phyloP scores from a whole-genome alignment of 1,284 basidiomycete species.

The Tylopilus orsonianus region DNA sequence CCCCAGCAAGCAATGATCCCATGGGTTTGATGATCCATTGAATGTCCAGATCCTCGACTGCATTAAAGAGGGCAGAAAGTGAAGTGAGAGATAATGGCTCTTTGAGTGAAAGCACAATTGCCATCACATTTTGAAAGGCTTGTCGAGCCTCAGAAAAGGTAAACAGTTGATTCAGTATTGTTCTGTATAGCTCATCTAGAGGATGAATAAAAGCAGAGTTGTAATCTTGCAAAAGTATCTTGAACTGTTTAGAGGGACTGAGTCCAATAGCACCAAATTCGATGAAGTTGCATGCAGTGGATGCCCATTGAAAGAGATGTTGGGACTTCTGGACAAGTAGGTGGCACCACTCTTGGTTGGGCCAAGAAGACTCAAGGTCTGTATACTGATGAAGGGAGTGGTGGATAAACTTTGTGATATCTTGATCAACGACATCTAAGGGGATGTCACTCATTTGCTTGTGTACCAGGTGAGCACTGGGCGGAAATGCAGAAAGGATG shows the following conservation, averaged over 20 bases:
- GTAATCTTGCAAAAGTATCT: constrained; percentile 5
- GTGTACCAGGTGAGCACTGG: constrained; percentile 4
- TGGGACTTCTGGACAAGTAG: constrained; percentile 15
- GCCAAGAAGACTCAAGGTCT: constrained; percentile 17
- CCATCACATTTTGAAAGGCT: constrained; percentile 18
- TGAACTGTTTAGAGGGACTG: constrained; percentile 3
- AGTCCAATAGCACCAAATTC: constrained; percentile 13
- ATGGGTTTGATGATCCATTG: constrained; percentile 18
- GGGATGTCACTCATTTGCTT: constrained; percentile 13
- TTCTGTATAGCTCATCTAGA: constrained; percentile 16
- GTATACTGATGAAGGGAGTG: constrained; percentile 10
- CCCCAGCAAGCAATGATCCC: constrained; percentile 17
- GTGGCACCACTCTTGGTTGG: constrained; percentile 14
- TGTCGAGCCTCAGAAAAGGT: background rate
- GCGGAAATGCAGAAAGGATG: constrained; percentile 9
- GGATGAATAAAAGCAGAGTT: constrained; percentile 2
- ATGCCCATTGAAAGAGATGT: no score
- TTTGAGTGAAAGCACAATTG: constrained; percentile 11
- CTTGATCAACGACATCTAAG: constrained; percentile 11
- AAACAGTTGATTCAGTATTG: constrained; percentile 18
- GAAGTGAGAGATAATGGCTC: constrained; percentile 17
- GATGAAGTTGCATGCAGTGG: constrained; percentile 23
- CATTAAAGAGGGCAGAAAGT: constrained; percentile 8
- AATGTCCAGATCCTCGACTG: background rate
- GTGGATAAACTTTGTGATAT: constrained; percentile 16